Evolutionary conservation across 305 asterid genomes (phyloP), one percentile per base, ranked within the genome.

Genomic region (Rubia occidens): DNA sequence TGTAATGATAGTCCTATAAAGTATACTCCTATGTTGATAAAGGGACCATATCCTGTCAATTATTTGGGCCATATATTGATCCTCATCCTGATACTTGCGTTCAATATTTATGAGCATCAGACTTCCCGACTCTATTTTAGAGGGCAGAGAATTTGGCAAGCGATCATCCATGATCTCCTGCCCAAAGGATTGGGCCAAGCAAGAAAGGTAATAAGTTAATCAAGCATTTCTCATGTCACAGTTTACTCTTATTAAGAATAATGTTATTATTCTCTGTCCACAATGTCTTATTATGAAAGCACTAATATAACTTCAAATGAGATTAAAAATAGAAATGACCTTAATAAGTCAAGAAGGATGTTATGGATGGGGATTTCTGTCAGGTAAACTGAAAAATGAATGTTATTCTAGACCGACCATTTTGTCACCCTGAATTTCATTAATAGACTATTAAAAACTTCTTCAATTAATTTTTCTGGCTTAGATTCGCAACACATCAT

Each of bases 131-230:
- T 93, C 73, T 87, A 87, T 84, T 90, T 90, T 86, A 85, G 96
- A 88, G 98, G 98, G 43, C 95, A 88, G 74, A 86, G 88, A 80
- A 87, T 90, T 77, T 93, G 98, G 98, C 64, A 78, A 76, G 89
- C 97, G 40, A 82, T 93, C 61, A 80, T 93, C 79, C 82, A 53
- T 37, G 95, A 93, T 77, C 97, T 93, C 78, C 95, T 93, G 58
- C 97, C 95, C 0, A 87, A 88, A 83, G 98, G 98, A 72, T 72
- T 93, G 66, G 84, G 72, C 63, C 82, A 74, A 14, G 95, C 96
- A n/a, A 77, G 81, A 53, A 90, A 88, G 97, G 98, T 87, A 81
- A 74, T 40, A 24, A 68, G 21, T 39, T 39, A 24, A 10, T 39
- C 32, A 5, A 18, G n/a, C 64, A 54, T 68, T 35, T 2, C 8